phyloP scores from a whole-genome alignment of 169 alveolate genomes.

The Ichthyophthirius multifiliis region DNA sequence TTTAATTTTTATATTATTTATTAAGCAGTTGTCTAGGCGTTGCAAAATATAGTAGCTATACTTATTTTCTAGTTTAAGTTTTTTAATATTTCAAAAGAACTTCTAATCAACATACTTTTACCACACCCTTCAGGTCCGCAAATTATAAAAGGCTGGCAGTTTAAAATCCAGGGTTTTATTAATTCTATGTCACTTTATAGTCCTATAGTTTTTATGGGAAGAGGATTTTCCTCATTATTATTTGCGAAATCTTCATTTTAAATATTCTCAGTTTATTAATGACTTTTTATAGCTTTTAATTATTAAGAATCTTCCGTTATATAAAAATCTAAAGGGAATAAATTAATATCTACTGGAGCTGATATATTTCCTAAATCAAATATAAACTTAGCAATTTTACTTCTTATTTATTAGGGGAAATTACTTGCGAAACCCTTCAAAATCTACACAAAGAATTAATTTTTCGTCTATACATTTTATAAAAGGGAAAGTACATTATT shows the following conservation, averaged over 20 bases:
- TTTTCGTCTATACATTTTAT: constrained; percentile 51
- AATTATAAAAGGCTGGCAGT: constrained; percentile 86
- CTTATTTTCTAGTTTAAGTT: constrained; percentile 55
- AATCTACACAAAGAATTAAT: constrained; percentile 77
- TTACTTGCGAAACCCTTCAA: constrained; percentile 87
- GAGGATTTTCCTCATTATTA: constrained; percentile 70
- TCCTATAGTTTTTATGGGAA: constrained; percentile 74
- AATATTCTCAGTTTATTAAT: no score
- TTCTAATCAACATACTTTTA: constrained; percentile 80
- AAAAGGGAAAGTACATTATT: constrained; percentile 76
- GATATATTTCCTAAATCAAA: constrained; percentile 73
- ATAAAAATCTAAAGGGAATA: neutral
- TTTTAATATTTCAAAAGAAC: constrained; percentile 69
- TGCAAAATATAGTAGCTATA: constrained; percentile 89
- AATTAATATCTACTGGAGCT: constrained; percentile 57
- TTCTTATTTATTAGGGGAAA: constrained; percentile 61
- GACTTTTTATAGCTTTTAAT: no score
- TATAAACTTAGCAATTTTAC: constrained; percentile 63
- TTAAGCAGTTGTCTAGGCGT: constrained; percentile 88
- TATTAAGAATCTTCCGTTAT: neutral
- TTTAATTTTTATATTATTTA: constrained; percentile 88
- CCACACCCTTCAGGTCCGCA: constrained; percentile 95
- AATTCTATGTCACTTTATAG: constrained; percentile 70
- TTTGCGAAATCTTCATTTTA: constrained; percentile 61
- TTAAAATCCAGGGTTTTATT: constrained; percentile 77